Evolutionary conservation across 1,284 basidiomycete genomes (phyloP), one percentile per base, ranked within the genome.

Genomic region (Sporisorium graminicola): DNA sequence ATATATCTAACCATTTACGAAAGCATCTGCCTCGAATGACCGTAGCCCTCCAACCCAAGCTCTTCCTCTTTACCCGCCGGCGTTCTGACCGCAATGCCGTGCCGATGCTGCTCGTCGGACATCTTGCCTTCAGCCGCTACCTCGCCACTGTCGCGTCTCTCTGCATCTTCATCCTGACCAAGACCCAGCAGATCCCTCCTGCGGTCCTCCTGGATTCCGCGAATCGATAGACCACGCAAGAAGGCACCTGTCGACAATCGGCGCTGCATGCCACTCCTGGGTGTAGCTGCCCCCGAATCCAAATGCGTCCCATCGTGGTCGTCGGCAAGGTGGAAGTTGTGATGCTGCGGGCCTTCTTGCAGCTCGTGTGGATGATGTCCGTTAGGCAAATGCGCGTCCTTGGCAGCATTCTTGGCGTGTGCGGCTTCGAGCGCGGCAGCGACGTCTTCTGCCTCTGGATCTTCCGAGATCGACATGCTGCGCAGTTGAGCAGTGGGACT

Each of bases 161-260:
- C 49, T 5, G 27, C 12, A 24, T 53, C 69, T 6, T 59, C 69
- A 27, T 68, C 60, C 10, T 46, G 62, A 33, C 74, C 75, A 40
- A 77, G 35, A 14, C 79, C 80, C 14, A 80, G 58, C 14, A 79
- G 29, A n/a, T 77, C 59, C 22, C 73, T 68, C 29, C 77, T 63
- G 2, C 80, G 64, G 10, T 73, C 70, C 37, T 79, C 74, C 46
- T 82, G 79, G 43, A 82, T 81, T n/a, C 66, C 71, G 44, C 72
- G 52, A 31, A 80, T 46, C 5, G 71, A 70, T 3, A 66, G 33
- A 18, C 73, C 70, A 2, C 64, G 51, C 54, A 80, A 59, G 61
- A 81, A 82, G 13, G 77, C 62, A n/a, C 80, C 80, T 3, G 80
- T 82, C 5, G 80, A 82, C 57, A 79, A 47, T 20, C 79, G 49